Base-by-base conservation (phyloP, 306 rosid species). In the Argentina anserina region DNA sequence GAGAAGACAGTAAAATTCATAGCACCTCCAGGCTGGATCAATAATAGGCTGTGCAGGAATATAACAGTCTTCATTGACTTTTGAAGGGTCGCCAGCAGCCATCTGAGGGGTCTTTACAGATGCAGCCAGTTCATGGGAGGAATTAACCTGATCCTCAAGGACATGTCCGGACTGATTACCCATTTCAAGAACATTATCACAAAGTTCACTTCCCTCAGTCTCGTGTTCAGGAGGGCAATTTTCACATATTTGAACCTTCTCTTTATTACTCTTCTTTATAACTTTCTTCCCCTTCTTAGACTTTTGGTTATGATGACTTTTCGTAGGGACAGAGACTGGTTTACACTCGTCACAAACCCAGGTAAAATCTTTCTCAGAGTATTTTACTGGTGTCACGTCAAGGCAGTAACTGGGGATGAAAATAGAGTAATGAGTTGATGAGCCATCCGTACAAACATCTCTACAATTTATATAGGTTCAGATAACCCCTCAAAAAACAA, bases 341-440 rank as follows among this genome's bases (percentile, higher is more conserved):
- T 80, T 82, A 58, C 98, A 93, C 45, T 89, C 90, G 78, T 79
- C 92, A 83, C 98, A 93, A 75, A 71, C 77, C 98, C 97, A 93
- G 49, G 75, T 69, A 75, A 81, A 79, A n/a, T 78, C 69, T 41
- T 81, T 84, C 45, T 31, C 33, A 31, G 77, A 49, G 68, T 68
- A 68, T 14, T 39, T 47, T 9, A 39, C 60, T 41, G 83, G 49
- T 9, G 39, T 68, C 43, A 46, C 64, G 3, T 68, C 70, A 55
- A 61, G 64, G 68, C 52, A 62, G 39, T 68, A 74, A 41, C 79
- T 74, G 67, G 45, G 68, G 65, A 33, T 6, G 23, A 34, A 37
- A 49, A 29, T 50, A 39, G 46, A 61, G 45, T 41, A 15, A 20
- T 33, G 25, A 65, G 18, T 56, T 20, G 7, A 64, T 53, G 36